Evolutionary conservation across 1,284 basidiomycete species (phyloP), one percentile per base, ranked within the genome.

Genomic region (Ganoderma resinaceum): DNA sequence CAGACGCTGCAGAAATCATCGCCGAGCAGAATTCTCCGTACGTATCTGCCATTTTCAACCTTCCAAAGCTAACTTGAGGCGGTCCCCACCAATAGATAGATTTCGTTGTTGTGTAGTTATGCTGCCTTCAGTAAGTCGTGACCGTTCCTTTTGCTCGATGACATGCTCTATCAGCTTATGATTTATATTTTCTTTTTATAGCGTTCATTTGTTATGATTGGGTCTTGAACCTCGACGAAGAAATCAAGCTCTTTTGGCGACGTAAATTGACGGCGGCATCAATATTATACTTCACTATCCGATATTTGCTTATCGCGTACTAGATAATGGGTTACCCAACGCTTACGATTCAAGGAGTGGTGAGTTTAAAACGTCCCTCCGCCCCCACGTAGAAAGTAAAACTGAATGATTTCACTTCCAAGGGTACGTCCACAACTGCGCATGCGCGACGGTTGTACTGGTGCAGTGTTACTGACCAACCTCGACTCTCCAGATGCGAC

Each of bases 241-340:
- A 65, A 33, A 20, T 65, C 57, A 49, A 57, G 29, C 57, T 59
- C 40, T 65, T 65, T 40, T 65, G 63, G 63, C 42, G 35, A 12
- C 63, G 57, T 11, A 37, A 40, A 18, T 31, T 59, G 38, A 42
- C 63, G 6, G 63, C 63, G 18, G 63, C 63, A 20, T 65, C 63
- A n/a, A 46, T 65, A 23, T 33, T 65, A 4, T 65, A 65, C 63
- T 65, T 65, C 26, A 31, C 3, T 20, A 65, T 65, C 29, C 63
- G 63, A 43, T 59, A 65, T 11, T 53, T 42, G 26, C 43, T 65
- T 26, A 59, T 65, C 55, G 33, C 35, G 37, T 65, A 43, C 29
- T 65, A 57, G 63, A 59, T 65, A 14, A 46, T 65, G 63, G 63
- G 63, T 0, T 65, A 65, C 23, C 63, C 63, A 2, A 65, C 63